Evolutionary conservation across 495 filamentous ascomycete species (phyloP), one percentile per base, ranked within the genome.

Genomic region (Penicillium angulare): DNA sequence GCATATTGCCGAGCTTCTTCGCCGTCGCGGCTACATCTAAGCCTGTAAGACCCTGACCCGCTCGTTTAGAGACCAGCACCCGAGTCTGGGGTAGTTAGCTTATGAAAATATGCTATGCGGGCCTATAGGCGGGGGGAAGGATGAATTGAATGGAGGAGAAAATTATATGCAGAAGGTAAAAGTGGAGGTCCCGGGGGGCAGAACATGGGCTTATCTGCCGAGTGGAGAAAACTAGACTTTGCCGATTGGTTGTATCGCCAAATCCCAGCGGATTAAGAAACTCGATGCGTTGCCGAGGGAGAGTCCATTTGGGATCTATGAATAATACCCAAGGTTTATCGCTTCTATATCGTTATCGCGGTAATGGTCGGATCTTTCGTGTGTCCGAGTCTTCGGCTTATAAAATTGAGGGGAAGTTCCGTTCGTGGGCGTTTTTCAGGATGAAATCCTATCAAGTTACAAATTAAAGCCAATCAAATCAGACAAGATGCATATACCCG

Each of bases 401-500:
- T 31, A 31, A 31, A 31, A 31, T 9, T 31, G 27, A 6, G 8
- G n/a, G 27, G 5, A 31, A 2, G 27, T 7, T 31, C 27, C 27
- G 13, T 12, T 9, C 10, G 13, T 40, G 34, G n/a, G 48, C 7
- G 26, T 29, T 42, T 41, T 24, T 24, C n/a, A n/a, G 16, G 18
- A 13, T 6, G 6, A 9, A 15, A 26, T 23, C 22, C 38, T 23
- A 24, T 13, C 9, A 31, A 6, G 13, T 52, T 23, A 27, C 32
- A 35, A 52, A 16, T 45, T 22, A 16, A 47, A 18, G 5, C 32
- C 44, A 44, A 43, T 36, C 3, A 46, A 40, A 23, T 7, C 13
- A 50, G 12, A 20, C 16, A 38, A 32, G 26, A 69, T 72, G 68
- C 50, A 63, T 21, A 47, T 68, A 31, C 38, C 56, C 22, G 51